A percentile compares a stretch with the other conserved stretches of the same genome.
Evolutionary conservation across 1,139 yeast genomes (phyloP).

Genomic region (Nakaseomyces kungkrabaensis): DNA sequence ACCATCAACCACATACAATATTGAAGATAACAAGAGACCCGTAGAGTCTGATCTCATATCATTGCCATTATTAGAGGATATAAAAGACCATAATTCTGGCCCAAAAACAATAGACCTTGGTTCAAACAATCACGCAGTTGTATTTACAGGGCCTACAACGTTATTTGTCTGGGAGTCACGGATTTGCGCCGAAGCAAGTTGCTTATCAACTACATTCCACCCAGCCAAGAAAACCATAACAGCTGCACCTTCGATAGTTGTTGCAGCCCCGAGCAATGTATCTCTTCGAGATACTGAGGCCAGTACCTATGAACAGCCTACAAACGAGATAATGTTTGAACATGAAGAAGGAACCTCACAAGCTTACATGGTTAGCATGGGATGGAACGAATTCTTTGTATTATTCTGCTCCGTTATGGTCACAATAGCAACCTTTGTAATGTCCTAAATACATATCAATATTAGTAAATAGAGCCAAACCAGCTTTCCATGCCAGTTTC

Average conservation of each 20-base stretch:
- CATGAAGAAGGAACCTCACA: neutral
- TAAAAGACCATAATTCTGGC: neutral
- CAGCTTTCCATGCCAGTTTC: neutral
- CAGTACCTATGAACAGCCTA: neutral
- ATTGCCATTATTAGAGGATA: no score
- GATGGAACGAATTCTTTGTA: neutral
- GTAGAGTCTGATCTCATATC: neutral
- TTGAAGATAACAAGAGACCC: neutral
- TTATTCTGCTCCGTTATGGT: neutral
- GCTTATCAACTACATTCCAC: neutral
- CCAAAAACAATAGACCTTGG: neutral
- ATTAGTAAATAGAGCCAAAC: no score
- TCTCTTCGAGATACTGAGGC: neutral
- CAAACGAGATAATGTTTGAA: neutral
- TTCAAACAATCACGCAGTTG: neutral
- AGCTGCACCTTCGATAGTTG: neutral
- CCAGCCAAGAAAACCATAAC: neutral
- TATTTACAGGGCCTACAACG: neutral
- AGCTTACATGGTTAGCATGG: neutral
- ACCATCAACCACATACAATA: neutral
- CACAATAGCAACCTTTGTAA: neutral
- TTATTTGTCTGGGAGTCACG: neutral
- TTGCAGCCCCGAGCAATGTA: neutral
- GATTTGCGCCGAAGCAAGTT: neutral
- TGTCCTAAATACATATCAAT: neutral